Conservation (phyloP, 768 basidiomycete species). For the Lanmaoa rubissima region DNA sequence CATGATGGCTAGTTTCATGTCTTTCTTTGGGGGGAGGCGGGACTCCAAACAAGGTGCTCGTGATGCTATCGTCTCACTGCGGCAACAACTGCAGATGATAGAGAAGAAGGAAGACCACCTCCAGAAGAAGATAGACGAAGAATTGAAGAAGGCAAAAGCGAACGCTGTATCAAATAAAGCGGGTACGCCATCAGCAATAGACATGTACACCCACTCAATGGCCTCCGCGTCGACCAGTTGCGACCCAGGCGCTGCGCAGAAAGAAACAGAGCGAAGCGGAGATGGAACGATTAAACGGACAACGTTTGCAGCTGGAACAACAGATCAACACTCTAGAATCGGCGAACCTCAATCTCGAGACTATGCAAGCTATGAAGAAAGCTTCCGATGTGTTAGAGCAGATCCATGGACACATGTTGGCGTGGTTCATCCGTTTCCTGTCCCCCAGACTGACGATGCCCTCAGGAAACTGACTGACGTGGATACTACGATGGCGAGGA, state of each 20-base stretch:
- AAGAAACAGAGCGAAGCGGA: constrained; percentile 91
- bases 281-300: constrained; percentile 80
- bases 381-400: constrained; percentile 84
- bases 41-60: constrained; percentile 83
- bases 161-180: constrained; percentile 94
- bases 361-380: constrained; percentile 96
- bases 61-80: constrained; percentile 89
- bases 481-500: constrained; percentile 81
- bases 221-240: constrained; percentile 49
- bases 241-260: constrained; percentile 84
- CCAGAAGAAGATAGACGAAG: constrained; percentile 96
- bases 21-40: constrained; percentile 82
- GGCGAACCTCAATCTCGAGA: constrained; percentile 97
- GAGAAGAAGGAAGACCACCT: constrained; percentile 99
- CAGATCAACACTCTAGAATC: constrained; percentile 97
- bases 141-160: constrained; percentile 83
- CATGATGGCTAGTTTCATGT: constrained; percentile 81
- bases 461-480: constrained; percentile 82
- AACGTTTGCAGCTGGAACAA: constrained; percentile 88
- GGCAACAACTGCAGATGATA: constrained; percentile 93
- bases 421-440: constrained; percentile 21
- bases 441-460: not conserved
- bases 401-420: constrained; percentile 89
- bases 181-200: constrained; percentile 51
- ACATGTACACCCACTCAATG: constrained; percentile 4